Percentiles rank a stretch among this genome's conserved stretches.
Conservation (phyloP, 2,329 filamentous ascomycete species). For the Aspergillus caelatus region DNA sequence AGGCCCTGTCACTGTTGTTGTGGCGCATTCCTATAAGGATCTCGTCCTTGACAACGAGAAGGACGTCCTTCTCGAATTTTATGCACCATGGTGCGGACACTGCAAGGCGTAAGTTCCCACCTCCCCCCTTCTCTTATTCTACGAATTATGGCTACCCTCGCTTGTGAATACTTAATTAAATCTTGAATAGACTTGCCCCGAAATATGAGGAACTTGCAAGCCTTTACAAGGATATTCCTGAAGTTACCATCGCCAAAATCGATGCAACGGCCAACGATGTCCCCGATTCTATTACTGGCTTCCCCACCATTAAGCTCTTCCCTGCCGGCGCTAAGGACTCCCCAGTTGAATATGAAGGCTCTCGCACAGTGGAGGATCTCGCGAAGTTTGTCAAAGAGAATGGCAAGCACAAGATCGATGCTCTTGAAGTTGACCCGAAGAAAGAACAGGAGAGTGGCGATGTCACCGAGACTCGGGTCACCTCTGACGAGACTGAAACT, state of each 20-base stretch:
- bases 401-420: conserved; percentile 82
- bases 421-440: conserved; percentile 58
- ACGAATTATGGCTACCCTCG: not conserved
- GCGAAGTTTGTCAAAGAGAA: conserved; percentile 92
- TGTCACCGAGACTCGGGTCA: conserved; percentile 29
- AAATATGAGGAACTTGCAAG: conserved; percentile 68
- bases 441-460: conserved; percentile 54
- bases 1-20: conserved; percentile 81
- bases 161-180: conserved; percentile 11
- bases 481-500: conserved; percentile 20
- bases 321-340: conserved; percentile 83
- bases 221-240: conserved; percentile 55
- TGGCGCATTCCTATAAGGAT: conserved; percentile 91
- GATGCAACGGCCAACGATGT: conserved; percentile 96
- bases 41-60: conserved; percentile 91
- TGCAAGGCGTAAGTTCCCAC: conserved; percentile 61
- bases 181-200: conserved; percentile 56
- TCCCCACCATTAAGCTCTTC: conserved; percentile 99
- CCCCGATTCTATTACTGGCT: conserved; percentile 93
- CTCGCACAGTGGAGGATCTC: conserved; percentile 88
- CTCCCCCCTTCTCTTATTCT: not conserved
- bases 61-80: conserved; percentile 98
- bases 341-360: conserved; percentile 83
- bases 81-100: conserved; percentile 81
- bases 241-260: conserved; percentile 79